phyloP scores from a whole-genome alignment of 2,329 filamentous ascomycete genomes.

The Talaromyces amestolkiae region DNA sequence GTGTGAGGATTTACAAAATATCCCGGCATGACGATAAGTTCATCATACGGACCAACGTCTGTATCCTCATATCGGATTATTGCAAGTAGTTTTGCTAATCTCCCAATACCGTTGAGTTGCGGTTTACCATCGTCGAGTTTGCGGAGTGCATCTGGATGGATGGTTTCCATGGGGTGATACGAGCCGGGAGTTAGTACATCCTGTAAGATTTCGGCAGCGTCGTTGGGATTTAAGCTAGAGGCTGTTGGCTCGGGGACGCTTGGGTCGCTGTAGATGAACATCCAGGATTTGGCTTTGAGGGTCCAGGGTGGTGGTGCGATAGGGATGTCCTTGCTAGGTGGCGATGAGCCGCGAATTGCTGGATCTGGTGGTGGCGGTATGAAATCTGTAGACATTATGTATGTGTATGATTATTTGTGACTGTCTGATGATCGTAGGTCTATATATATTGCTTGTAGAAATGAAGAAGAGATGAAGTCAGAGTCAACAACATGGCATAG shows the following conservation, averaged over 20 bases:
- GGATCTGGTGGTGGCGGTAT: not conserved
- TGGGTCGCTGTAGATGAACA: not conserved
- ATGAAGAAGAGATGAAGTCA: not conserved
- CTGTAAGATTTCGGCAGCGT: not conserved
- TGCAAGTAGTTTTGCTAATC: not conserved
- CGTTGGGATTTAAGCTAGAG: not conserved
- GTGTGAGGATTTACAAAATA: not conserved
- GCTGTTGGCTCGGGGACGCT: not conserved
- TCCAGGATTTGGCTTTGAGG: conserved; percentile 4
- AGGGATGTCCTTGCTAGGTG: conserved; percentile 4
- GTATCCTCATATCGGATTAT: not conserved
- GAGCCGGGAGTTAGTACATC: not conserved
- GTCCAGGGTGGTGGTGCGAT: not conserved
- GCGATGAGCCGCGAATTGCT: not conserved
- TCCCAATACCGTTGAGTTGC: not conserved
- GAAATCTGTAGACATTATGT: not conserved
- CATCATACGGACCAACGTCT: conserved; percentile 4
- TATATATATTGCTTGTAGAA: not conserved
- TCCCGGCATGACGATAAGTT: not conserved
- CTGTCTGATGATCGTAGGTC: not conserved
- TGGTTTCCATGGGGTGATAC: not conserved
- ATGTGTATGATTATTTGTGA: not conserved
- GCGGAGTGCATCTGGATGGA: not conserved
- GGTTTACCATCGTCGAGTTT: not conserved
- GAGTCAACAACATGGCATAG: not conserved